Percentiles rank a stretch among this genome's conserved stretches.
Evolutionary conservation across 805 yeast species (phyloP).

Genomic region (Jamesozyma spencerorum): DNA sequence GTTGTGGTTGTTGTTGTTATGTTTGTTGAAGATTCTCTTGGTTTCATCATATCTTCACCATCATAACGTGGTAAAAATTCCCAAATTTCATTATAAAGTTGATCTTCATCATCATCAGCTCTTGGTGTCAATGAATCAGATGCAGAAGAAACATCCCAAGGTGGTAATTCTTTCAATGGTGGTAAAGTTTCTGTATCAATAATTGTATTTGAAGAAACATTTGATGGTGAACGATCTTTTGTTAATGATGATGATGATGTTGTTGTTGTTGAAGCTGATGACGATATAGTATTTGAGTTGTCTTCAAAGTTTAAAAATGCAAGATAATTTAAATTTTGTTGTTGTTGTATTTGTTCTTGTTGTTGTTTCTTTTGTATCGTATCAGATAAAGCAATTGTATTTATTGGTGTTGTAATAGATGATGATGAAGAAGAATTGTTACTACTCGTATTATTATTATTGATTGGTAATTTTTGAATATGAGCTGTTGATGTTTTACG

Average conservation of each 20-base stretch:
- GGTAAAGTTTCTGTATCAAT: too few species aligned
- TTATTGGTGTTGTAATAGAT: too few species aligned
- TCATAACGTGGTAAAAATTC: constrained; percentile 10
- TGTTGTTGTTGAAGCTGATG: neutral
- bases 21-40: neutral
- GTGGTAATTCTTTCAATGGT: too few species aligned
- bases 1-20: constrained; percentile 1
- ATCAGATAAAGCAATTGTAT: neutral
- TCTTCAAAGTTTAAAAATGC: constrained; percentile 7
- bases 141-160: too few species aligned
- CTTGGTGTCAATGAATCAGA: too few species aligned
- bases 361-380: neutral
- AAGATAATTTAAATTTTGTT: constrained; percentile 2
- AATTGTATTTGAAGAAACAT: neutral
- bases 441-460: too few species aligned
- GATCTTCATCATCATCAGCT: constrained; percentile 5
- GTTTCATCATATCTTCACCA: neutral
- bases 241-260: neutral
- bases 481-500: constrained; percentile 35
- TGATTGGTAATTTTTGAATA: neutral
- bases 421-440: too few species aligned
- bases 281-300: neutral
- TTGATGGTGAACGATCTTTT: neutral
- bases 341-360: neutral
- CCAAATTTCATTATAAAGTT: constrained; percentile 9